phyloP scores from a whole-genome alignment of 495 filamentous ascomycete genomes.

The Trichodelitschia bisporula region DNA sequence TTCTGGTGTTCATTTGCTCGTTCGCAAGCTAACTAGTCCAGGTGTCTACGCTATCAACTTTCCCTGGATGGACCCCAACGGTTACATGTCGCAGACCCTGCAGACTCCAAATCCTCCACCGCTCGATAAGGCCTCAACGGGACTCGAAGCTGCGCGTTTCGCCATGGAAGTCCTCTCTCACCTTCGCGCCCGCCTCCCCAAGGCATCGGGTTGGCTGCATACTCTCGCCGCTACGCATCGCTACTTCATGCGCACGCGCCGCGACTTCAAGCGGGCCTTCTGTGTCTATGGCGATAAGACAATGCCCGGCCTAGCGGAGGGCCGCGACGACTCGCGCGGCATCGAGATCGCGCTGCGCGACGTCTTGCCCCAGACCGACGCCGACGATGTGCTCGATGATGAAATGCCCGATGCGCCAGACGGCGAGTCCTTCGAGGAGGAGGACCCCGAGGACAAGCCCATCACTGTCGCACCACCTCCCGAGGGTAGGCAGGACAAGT shows the following conservation, averaged over 20 bases:
- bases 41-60: constrained; percentile 52
- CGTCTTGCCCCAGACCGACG: too few relatives aligned
- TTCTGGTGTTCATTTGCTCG: background rate
- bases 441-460: constrained; percentile 16
- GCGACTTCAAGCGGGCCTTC: constrained; percentile 26
- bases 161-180: constrained; percentile 28
- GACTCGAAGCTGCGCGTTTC: constrained; percentile 23
- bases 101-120: constrained; percentile 1
- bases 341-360: too few relatives aligned
- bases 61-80: constrained; percentile 49
- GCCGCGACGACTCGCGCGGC: too few relatives aligned
- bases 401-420: constrained; percentile 13
- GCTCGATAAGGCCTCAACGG: constrained; percentile 8
- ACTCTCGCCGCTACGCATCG: constrained; percentile 41
- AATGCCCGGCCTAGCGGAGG: too few relatives aligned
- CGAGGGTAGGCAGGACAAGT: constrained; percentile 9
- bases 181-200: constrained; percentile 40
- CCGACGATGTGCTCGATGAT: background rate
- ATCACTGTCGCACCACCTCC: too few relatives aligned
- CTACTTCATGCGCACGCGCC: constrained; percentile 40
- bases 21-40: background rate
- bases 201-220: constrained; percentile 45
- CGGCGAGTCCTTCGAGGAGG: constrained; percentile 26
- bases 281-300: too few relatives aligned
- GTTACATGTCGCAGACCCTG: constrained; percentile 25